phyloP scores from a whole-genome alignment of 352 stramenopile genomes.

The Phytophthora hybrid region DNA sequence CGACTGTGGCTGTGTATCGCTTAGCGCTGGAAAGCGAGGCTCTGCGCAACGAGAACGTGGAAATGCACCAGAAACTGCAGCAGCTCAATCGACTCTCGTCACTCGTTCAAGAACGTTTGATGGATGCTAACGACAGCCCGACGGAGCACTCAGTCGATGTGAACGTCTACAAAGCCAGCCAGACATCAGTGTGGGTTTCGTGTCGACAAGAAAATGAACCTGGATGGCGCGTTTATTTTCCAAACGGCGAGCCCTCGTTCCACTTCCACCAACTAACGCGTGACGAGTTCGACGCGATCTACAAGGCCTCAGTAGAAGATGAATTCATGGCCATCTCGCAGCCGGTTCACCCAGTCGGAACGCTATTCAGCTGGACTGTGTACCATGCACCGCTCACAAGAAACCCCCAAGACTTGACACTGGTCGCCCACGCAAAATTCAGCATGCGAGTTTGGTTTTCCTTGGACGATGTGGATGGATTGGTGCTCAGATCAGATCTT shows the following conservation, averaged over 20 bases:
- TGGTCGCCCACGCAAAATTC: not conserved
- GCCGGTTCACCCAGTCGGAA: not conserved
- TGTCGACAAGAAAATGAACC: not conserved
- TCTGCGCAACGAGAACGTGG: slow-evolving; percentile 10
- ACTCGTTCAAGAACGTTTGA: not conserved
- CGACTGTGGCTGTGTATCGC: not conserved
- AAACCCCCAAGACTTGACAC: not conserved
- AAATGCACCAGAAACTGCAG: slow-evolving; percentile 1
- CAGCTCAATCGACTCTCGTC: slow-evolving; percentile 5
- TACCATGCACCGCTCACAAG: not conserved
- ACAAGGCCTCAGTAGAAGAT: not conserved
- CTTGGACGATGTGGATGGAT: not conserved
- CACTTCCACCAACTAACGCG: not conserved
- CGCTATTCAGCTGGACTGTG: slow-evolving; percentile 5
- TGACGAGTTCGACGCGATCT: not conserved
- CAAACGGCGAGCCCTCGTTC: slow-evolving; percentile 26
- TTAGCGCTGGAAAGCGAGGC: slow-evolving; percentile 6
- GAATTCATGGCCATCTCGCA: not conserved
- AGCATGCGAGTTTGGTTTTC: not conserved
- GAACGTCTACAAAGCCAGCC: not conserved
- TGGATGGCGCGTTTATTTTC: slow-evolving; percentile 20
- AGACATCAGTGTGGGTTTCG: not conserved
- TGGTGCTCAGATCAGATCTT: not conserved
- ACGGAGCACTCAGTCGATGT: not conserved
- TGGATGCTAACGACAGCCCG: not conserved